Evolutionary conservation across 345 rosid species (phyloP).

Genomic region (Lumnitzera littorea): DNA sequence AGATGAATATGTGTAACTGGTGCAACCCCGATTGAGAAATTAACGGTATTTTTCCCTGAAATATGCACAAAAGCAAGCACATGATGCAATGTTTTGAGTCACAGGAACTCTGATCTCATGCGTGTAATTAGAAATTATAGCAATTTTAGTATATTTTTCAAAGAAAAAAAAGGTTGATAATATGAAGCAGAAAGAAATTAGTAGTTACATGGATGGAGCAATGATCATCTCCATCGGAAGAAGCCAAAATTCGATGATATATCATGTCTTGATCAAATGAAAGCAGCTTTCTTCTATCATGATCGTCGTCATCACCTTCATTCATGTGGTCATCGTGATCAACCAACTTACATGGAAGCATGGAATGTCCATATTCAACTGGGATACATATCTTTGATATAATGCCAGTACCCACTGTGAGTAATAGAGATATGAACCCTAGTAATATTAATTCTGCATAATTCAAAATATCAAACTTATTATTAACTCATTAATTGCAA

Average conservation of each 20-base stretch:
- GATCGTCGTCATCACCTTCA: background rate
- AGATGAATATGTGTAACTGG: slow-evolving; percentile 58
- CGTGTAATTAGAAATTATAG: too few species aligned
- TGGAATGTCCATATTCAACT: slow-evolving; percentile 20
- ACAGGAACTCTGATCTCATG: too few species aligned
- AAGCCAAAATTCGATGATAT: slow-evolving; percentile 34
- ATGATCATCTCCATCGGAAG: slow-evolving; percentile 13
- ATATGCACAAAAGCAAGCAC: background rate
- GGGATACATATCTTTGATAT: slow-evolving; percentile 43
- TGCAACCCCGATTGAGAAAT: slow-evolving; percentile 44
- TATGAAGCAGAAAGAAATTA: too few species aligned
- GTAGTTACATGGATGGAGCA: slow-evolving; percentile 19
- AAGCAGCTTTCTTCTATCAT: slow-evolving; percentile 27
- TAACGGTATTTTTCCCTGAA: slow-evolving; percentile 33
- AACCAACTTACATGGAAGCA: slow-evolving; percentile 48
- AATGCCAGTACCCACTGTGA: slow-evolving; percentile 34
- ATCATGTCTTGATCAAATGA: slow-evolving; percentile 13
- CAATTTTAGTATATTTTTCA: too few species aligned
- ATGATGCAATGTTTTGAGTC: background rate
- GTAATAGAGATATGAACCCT: slow-evolving; percentile 54
- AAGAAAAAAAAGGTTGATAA: too few species aligned
- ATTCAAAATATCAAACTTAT: background rate
- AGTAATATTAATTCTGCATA: slow-evolving; percentile 53
- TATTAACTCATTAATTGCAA: background rate
- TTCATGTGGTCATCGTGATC: background rate